Percentiles rank a stretch among this genome's conserved stretches.
Conservation (phyloP, 2,329 filamentous ascomycete genomes). For the Thielaviopsis cerberus region DNA sequence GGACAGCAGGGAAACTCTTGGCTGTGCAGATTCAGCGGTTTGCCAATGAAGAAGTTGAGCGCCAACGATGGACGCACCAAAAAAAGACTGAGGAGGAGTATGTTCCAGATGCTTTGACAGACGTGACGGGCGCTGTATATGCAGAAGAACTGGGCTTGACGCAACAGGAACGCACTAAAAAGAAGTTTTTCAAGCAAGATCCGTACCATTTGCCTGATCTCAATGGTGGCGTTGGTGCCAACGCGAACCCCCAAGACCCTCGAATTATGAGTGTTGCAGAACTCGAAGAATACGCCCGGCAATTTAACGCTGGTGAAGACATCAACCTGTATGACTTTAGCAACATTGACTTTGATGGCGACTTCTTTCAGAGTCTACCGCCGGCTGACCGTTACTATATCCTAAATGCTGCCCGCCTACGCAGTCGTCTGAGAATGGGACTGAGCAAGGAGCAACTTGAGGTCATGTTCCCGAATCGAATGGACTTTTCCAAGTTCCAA, state of each 20-base stretch:
- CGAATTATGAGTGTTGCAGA: slow-evolving; percentile 93
- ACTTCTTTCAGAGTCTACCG: slow-evolving; percentile 85
- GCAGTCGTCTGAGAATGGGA: slow-evolving; percentile 84
- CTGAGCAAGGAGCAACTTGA: slow-evolving; percentile 92
- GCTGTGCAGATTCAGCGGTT: slow-evolving; percentile 85
- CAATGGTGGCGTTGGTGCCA: slow-evolving; percentile 57
- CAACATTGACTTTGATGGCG: slow-evolving; percentile 93
- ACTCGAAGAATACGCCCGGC: slow-evolving; percentile 77
- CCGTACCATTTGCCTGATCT: slow-evolving; percentile 88
- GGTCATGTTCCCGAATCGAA: slow-evolving; percentile 88
- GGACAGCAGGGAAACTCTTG: slow-evolving; percentile 78
- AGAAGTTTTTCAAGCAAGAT: slow-evolving; percentile 78
- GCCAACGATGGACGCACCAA: slow-evolving; percentile 31
- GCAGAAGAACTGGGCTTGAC: slow-evolving; percentile 78
- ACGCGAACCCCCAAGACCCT: slow-evolving; percentile 82
- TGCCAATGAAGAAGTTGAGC: slow-evolving; percentile 67
- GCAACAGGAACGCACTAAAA: slow-evolving; percentile 53
- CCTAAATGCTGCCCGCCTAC: slow-evolving; percentile 73
- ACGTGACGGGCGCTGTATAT: slow-evolving; percentile 57
- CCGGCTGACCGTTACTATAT: slow-evolving; percentile 91
- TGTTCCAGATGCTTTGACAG: slow-evolving; percentile 19
- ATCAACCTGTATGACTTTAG: slow-evolving; percentile 88
- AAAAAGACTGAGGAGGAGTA: slow-evolving; percentile 23
- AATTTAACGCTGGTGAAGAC: slow-evolving; percentile 84
- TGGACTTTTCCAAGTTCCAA: slow-evolving; percentile 93